These are phyloP conservation scores for Talaromyces sp. DNA, from an alignment of 2,329 filamentous ascomycete genomes.

Conservation along the genomic window DNA sequence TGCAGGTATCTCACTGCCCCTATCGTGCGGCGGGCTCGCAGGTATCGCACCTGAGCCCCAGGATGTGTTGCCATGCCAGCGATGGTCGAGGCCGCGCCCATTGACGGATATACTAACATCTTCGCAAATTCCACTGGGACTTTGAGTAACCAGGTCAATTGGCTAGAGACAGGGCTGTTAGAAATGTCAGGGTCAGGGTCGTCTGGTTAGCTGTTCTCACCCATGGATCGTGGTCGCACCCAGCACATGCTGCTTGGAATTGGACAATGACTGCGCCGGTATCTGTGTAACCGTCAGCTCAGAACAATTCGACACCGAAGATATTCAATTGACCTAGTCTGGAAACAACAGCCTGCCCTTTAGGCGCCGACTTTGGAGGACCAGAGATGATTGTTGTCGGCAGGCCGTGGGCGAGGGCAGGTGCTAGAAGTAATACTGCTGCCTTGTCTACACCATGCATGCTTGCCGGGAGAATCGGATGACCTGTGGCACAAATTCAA, in stretches of 20 bases:
- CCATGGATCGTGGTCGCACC: constrained; percentile 14
- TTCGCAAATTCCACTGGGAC: constrained; percentile 21
- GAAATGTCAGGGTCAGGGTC: not conserved
- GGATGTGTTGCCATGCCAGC: constrained; percentile 19
- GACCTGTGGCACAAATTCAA: not conserved
- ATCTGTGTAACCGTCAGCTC: constrained; percentile 13
- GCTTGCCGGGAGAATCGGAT: not conserved
- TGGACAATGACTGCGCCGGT: constrained; percentile 16
- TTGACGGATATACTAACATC: constrained; percentile 23
- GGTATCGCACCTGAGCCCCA: constrained; percentile 22
- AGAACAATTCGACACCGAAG: not conserved
- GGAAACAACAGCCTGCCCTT: constrained; percentile 10
- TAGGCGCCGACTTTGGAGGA: constrained; percentile 9
- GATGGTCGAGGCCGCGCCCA: constrained; percentile 19
- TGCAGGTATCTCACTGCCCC: constrained; percentile 15
- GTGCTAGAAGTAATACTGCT: constrained; percentile 13
- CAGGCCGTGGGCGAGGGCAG: constrained; percentile 8
- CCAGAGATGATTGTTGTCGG: constrained; percentile 9
- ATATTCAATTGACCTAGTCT: constrained; percentile 12
- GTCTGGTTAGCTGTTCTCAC: constrained; percentile 10
- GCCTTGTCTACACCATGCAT: constrained; percentile 16
- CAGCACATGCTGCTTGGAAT: constrained; percentile 19
- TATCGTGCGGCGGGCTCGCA: constrained; percentile 15
- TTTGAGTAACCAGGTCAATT: constrained; percentile 21
- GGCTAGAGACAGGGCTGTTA: constrained; percentile 15